These are phyloP conservation scores for Schwanniomyces etchellsii DNA, from an alignment of 1,139 yeast genomes.

Conservation along the genomic window DNA sequence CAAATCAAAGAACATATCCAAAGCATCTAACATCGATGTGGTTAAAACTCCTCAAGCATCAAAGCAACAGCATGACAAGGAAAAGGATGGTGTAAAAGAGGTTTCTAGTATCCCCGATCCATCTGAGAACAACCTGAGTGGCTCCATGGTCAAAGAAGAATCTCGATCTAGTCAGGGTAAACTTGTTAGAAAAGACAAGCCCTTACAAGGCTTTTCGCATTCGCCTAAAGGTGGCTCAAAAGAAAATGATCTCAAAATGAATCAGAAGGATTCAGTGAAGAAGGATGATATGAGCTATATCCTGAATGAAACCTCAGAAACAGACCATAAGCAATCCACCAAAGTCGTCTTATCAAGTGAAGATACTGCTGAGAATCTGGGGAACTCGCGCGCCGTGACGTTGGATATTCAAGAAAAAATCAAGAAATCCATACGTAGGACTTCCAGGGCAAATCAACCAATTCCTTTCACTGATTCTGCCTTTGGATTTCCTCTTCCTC, in stretches of 20 bases:
- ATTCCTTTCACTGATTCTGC: slow-evolving; percentile 76
- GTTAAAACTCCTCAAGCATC: neutral
- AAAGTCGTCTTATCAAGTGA: too few relatives aligned
- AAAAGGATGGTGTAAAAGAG: neutral
- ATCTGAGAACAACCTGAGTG: neutral
- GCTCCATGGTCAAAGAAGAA: neutral
- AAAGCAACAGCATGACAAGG: neutral
- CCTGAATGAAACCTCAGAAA: neutral
- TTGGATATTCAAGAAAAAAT: slow-evolving; percentile 42
- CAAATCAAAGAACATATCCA: slow-evolving; percentile 4
- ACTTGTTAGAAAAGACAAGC: too few relatives aligned
- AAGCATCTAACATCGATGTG: slow-evolving; percentile 2
- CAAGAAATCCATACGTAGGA: slow-evolving; percentile 37
- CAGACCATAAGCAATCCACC: neutral
- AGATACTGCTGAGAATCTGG: too few relatives aligned
- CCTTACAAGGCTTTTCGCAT: too few relatives aligned
- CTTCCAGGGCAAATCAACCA: slow-evolving; percentile 59
- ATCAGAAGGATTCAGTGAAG: neutral
- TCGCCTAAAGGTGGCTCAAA: neutral
- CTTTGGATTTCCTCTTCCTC: slow-evolving; percentile 81
- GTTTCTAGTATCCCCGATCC: neutral
- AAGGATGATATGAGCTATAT: neutral
- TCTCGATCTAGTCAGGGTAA: neutral
- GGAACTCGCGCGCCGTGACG: slow-evolving; percentile 28
- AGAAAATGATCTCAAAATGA: neutral